Percentiles rank a stretch among this genome's conserved stretches.
Conservation (phyloP, 257 asterid genomes). For the Anisodus tanguticus region DNA sequence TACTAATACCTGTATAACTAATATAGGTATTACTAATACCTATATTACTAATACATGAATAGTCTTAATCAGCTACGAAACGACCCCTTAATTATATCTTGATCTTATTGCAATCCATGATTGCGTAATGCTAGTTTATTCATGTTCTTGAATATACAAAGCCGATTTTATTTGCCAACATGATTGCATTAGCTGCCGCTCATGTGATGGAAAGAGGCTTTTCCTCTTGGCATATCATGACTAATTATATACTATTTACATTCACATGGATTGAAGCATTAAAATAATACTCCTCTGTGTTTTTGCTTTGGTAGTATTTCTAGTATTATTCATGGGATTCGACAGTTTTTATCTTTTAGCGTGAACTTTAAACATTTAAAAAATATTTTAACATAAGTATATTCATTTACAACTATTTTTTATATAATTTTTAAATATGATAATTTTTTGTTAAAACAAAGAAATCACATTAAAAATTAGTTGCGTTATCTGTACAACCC, state of each 20-base stretch:
- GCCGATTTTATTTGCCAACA: not conserved
- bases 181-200: conserved; percentile 13
- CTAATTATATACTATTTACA: not conserved
- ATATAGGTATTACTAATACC: no score
- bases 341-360: not conserved
- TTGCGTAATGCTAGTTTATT: not conserved
- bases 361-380: not conserved
- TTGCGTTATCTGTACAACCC: not conserved
- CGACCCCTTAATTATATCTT: no score
- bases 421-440: no score
- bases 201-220: conserved; percentile 35
- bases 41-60: no score
- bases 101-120: not conserved
- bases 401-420: not conserved
- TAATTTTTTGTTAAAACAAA: no score
- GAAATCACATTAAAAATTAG: no score
- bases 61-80: no score
- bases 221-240: conserved; percentile 12
- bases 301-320: not conserved
- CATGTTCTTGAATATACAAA: not conserved
- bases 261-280: not conserved
- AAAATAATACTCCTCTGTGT: not conserved
- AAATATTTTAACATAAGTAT: not conserved
- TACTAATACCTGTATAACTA: no score
- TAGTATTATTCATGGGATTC: not conserved